phyloP scores from a whole-genome alignment of 1,139 yeast genomes.

The Diutina scorzettiae region DNA sequence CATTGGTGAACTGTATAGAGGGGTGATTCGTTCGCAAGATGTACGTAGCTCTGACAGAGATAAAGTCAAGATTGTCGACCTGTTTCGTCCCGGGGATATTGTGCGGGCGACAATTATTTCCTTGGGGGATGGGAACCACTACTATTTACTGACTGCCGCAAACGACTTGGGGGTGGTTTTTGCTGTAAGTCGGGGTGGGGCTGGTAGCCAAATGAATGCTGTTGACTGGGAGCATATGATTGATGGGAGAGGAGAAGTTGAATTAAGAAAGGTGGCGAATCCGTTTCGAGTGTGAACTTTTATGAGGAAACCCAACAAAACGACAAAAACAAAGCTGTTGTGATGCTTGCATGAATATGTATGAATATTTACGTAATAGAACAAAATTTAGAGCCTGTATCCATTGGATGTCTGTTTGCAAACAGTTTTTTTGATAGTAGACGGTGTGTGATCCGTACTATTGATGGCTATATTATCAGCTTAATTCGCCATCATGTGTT shows the following conservation, averaged over 20 bases:
- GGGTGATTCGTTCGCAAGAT: constrained; percentile 79
- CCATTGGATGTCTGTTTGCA: too few species aligned
- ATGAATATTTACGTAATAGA: too few species aligned
- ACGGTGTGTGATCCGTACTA: too few species aligned
- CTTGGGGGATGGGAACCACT: constrained; percentile 87
- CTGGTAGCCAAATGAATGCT: constrained; percentile 79
- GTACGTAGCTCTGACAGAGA: constrained; percentile 87
- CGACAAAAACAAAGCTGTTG: too few species aligned
- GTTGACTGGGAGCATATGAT: constrained; percentile 96
- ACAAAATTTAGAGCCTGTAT: too few species aligned
- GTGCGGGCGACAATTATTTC: constrained; percentile 75
- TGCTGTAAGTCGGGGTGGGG: constrained; percentile 59
- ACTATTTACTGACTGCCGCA: constrained; percentile 78
- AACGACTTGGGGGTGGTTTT: constrained; percentile 91
- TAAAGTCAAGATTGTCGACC: constrained; percentile 63
- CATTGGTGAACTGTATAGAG: constrained; percentile 85
- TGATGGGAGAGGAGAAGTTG: constrained; percentile 65
- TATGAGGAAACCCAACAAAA: too few species aligned
- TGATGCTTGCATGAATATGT: too few species aligned
- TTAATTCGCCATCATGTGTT: too few species aligned
- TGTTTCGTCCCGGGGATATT: constrained; percentile 87
- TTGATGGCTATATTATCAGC: too few species aligned
- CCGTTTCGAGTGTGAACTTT: constrained; percentile 39
- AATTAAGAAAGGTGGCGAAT: constrained; percentile 84
- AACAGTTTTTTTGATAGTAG: too few species aligned